A percentile compares a stretch with the other conserved stretches of the same genome.
Evolutionary conservation across 805 yeast genomes (phyloP).

Genomic region (Ogataea paradorogensis): DNA sequence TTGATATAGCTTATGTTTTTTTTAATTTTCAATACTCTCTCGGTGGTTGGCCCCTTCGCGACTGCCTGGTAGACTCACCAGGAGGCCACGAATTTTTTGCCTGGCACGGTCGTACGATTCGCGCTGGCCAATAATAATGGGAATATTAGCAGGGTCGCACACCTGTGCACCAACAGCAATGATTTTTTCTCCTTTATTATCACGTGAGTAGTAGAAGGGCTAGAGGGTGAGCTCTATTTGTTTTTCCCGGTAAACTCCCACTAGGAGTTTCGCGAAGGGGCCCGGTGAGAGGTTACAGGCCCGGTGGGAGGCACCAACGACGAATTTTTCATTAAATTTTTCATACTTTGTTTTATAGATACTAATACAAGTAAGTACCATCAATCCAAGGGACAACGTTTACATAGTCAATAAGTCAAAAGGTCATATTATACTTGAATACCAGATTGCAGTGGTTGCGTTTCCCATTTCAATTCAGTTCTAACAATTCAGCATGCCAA

Average conservation of each 20-base stretch:
- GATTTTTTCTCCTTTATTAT: background rate
- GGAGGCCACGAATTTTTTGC: slow-evolving; percentile 1
- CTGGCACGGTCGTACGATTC: slow-evolving; percentile 14
- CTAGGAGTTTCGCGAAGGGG: background rate
- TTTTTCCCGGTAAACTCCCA: background rate
- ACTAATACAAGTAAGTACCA: slow-evolving; percentile 11
- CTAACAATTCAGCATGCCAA: slow-evolving; percentile 73
- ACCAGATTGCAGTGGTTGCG: background rate
- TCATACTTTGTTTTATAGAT: slow-evolving; percentile 13
- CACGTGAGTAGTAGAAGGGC: slow-evolving; percentile 8
- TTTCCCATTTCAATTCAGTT: background rate
- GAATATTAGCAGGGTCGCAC: slow-evolving; percentile 9
- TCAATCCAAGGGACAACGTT: background rate
- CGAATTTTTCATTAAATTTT: slow-evolving; percentile 13
- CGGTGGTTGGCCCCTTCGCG: slow-evolving; percentile 11
- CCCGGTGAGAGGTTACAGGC: slow-evolving; percentile 1
- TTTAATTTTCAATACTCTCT: slow-evolving; percentile 6
- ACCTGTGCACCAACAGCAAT: slow-evolving; percentile 2
- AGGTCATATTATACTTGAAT: too few species aligned
- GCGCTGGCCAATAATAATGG: slow-evolving; percentile 17
- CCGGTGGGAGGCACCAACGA: slow-evolving; percentile 8
- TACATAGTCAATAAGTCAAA: background rate
- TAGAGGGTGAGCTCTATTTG: background rate
- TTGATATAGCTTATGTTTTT: slow-evolving; percentile 7
- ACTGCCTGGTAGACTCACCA: slow-evolving; percentile 3